A percentile compares a stretch with the other conserved stretches of the same genome.
Evolutionary conservation across 495 filamentous ascomycete genomes (phyloP).

Genomic region (Penicillium robsamsonii): DNA sequence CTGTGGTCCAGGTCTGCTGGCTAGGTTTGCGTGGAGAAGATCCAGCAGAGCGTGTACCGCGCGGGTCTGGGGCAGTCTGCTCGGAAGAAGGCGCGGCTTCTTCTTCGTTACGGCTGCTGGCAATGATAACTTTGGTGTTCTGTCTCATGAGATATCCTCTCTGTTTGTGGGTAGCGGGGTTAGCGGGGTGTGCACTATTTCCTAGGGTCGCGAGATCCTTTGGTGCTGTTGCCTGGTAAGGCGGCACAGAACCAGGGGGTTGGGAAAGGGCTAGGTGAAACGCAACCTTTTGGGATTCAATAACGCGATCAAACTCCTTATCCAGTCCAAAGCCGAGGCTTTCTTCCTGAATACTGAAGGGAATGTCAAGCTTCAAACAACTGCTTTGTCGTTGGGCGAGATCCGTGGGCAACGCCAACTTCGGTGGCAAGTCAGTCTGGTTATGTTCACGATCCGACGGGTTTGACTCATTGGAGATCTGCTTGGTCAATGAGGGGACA

Average conservation of each 20-base stretch:
- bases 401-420: constrained; percentile 20
- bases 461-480: constrained; percentile 33
- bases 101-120: constrained; percentile 63
- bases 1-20: constrained; percentile 89
- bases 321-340: constrained; percentile 78
- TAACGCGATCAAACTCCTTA: constrained; percentile 90
- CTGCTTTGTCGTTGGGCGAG: constrained; percentile 47
- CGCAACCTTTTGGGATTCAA: constrained; percentile 96
- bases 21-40: constrained; percentile 71
- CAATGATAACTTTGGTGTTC: constrained; percentile 95
- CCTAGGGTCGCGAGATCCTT: constrained; percentile 4
- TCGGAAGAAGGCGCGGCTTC: constrained; percentile 37
- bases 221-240: constrained; percentile 14
- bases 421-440: constrained; percentile 13
- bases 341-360: constrained; percentile 50
- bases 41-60: constrained; percentile 61
- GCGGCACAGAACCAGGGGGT: constrained; percentile 13
- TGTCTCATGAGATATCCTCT: constrained; percentile 98
- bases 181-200: constrained; percentile 46
- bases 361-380: constrained; percentile 67
- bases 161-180: constrained; percentile 61
- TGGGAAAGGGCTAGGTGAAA: constrained; percentile 53
- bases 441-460: constrained; percentile 30
- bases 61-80: constrained; percentile 54
- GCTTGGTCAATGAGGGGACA: constrained; percentile 49